Conservation (phyloP, 345 rosid genomes). For the Eucalyptus decipiens region DNA sequence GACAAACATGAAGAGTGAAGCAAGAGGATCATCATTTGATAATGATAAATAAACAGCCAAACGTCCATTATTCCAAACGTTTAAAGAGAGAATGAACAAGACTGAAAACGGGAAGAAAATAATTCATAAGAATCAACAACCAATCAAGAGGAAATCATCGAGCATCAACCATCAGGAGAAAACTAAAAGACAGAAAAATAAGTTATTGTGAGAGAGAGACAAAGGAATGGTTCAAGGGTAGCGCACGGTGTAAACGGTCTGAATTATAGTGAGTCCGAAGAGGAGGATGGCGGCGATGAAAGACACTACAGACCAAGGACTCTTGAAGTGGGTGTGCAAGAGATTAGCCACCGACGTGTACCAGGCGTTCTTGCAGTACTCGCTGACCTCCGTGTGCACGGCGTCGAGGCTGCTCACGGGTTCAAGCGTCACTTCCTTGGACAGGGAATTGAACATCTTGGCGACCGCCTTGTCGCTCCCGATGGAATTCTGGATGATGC, state of each 20-base stretch:
- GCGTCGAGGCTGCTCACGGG: not conserved
- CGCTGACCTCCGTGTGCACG: conserved; percentile 17
- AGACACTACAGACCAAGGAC: conserved; percentile 32
- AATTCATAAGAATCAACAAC: not conserved
- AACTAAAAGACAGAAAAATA: too few species aligned
- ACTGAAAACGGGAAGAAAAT: not conserved
- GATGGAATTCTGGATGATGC: too few species aligned
- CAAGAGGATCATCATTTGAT: not conserved
- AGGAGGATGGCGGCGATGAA: conserved; percentile 18
- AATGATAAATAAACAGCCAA: not conserved
- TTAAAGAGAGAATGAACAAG: not conserved
- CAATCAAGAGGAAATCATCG: not conserved
- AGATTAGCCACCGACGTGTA: conserved; percentile 27
- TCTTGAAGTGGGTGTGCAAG: conserved; percentile 27
- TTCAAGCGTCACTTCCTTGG: conserved; percentile 20
- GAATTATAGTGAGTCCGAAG: not conserved
- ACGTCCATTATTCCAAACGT: not conserved
- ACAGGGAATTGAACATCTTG: conserved; percentile 21
- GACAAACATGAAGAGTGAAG: not conserved
- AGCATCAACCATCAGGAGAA: not conserved
- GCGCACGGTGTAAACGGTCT: conserved; percentile 11
- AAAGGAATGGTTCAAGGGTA: not conserved
- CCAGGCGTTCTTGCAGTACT: conserved; percentile 16
- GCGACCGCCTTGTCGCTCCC: conserved; percentile 39
- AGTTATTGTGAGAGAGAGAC: not conserved